Percentiles rank a stretch among this genome's conserved stretches.
Conservation (phyloP, 176 grass and related monocot species). For the Carex pumila region DNA sequence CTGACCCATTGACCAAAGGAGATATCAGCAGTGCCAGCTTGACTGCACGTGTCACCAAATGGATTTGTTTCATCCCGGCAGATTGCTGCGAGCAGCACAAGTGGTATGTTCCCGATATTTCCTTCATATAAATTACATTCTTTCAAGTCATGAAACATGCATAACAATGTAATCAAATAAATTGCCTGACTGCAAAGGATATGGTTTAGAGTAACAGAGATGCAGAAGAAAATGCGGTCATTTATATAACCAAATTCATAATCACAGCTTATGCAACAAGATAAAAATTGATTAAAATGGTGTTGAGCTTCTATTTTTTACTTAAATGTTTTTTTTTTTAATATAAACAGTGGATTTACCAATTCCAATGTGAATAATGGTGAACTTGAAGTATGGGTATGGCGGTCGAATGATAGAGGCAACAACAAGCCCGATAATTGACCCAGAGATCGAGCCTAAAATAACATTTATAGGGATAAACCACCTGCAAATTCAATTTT, state of each 20-base stretch:
- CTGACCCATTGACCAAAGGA: conserved; percentile 99
- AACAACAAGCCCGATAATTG: conserved; percentile 82
- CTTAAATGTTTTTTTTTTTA: background rate
- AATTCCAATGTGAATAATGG: conserved; percentile 90
- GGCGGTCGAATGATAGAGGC: conserved; percentile 79
- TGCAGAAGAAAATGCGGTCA: background rate
- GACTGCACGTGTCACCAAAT: conserved; percentile 83
- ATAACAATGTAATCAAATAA: background rate
- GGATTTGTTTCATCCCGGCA: conserved; percentile 89
- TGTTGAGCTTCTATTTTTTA: background rate
- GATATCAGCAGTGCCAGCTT: conserved; percentile 87
- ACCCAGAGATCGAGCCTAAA: conserved; percentile 61
- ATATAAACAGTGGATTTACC: conserved; percentile 35
- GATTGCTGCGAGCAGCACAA: conserved; percentile 88
- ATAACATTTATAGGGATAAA: conserved; percentile 97
- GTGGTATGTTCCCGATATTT: conserved; percentile 98
- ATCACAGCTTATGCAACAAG: background rate
- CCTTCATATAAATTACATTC: conserved; percentile 35
- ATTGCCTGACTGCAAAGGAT: background rate
- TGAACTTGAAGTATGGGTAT: conserved; percentile 98
- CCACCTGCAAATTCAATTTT: conserved; percentile 64
- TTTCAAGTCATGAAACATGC: conserved; percentile 2
- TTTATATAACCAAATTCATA: background rate
- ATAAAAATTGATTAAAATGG: background rate
- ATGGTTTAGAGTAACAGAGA: background rate